Base-by-base conservation (phyloP, 768 basidiomycete species). In the Amanita muscaria region DNA sequence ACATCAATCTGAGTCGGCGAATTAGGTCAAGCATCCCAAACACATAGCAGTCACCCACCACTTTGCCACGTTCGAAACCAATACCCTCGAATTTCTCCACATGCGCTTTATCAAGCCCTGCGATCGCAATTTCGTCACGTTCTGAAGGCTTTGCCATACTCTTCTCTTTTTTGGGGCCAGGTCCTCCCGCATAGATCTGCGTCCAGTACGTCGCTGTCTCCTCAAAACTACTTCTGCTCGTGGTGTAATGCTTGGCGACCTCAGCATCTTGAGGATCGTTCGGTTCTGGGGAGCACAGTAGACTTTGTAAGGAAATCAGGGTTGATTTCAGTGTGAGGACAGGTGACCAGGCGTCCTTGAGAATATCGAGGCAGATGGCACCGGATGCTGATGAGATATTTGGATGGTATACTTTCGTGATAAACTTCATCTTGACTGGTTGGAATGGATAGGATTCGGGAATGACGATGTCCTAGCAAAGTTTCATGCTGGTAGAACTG, bases 241-340 rank as follows among this genome's bases (percentile, higher is more conserved):
- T 89, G 62, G 88, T 85, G 56, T 88, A 98, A 58, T 96, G 94
- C 61, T 96, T 97, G 10, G 93, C 93, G 9, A 98, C 93, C 65
- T 98, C 92, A 0, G 93, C 94, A 58, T 98, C 94, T 65, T 97
- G 93, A 0, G 93, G 94, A 58, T 97, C 94, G 51, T 86, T 88
- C 6, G 94, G 93, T 59, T 96, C 91, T 0, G 94, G 94, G 7
- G 83, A 86, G 63, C 91, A 94, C 14, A 98, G 72, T 18, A 97
- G 72, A 30, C 87, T 89, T 61, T 97, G 94, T 11, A 98, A 74
- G 2, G 90, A 93, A 59, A 98, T 93, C 56, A 98, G 68, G 1
- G 94, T 97, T 33, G 89, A 91, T 63, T 96, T 97, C 59, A 98
- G 82, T 2, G 93, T 96, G 47, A 96, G 76, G 24, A 97, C 91